Evolutionary conservation across 139 green algal genomes (phyloP), one percentile per base, ranked within the genome.

Genomic region (Volvox africanus): DNA sequence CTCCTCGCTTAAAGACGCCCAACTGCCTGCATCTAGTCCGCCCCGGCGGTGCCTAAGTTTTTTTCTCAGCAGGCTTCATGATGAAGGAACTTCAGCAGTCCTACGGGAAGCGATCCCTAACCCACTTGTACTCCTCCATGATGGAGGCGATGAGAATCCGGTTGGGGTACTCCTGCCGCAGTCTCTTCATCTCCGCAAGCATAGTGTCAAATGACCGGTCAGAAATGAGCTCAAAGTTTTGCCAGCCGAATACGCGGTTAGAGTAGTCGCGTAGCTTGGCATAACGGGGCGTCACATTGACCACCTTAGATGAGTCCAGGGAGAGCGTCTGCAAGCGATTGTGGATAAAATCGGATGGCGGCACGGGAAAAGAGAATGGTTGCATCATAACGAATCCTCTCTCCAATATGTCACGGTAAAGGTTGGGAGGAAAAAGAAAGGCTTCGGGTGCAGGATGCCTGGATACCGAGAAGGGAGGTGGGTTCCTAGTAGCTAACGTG

Each of bases 201-300:
- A 99, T 99, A 12, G 92, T 94, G 89, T 99, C 95, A 69, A 99
- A 95, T 17, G 98, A 97, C 12, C 98, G 93, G 92, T 99, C 98
- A 87, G 92, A 96, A 96, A 99, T 99, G 20, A 95, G 91, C 93
- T 95, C 93, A 83, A 93, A 93, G 83, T 95, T 95, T 84, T 95
- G 86, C 86, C 98, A 99, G 24, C 98, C 98, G 80, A 99, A 97
- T 36, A 99, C 95, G 88, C 95, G 91, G 88, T 88, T 88, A 26
- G 86, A 87, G 24, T 30, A 86, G 88, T 95, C 94, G 26, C 94
- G 94, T 55, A 99, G 93, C 93, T 97, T 98, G 28, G 98, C 98
- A 93, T 99, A 99, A 62, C 98, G 95, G 0, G 98, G 98, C 0
- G 98, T 99, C 19, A 99, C 98, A 90, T 99, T 99, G 61, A 98